Evolutionary conservation across 2,329 filamentous ascomycete genomes (phyloP), one percentile per base, ranked within the genome.

Genomic region (Diaporthe nobilis): DNA sequence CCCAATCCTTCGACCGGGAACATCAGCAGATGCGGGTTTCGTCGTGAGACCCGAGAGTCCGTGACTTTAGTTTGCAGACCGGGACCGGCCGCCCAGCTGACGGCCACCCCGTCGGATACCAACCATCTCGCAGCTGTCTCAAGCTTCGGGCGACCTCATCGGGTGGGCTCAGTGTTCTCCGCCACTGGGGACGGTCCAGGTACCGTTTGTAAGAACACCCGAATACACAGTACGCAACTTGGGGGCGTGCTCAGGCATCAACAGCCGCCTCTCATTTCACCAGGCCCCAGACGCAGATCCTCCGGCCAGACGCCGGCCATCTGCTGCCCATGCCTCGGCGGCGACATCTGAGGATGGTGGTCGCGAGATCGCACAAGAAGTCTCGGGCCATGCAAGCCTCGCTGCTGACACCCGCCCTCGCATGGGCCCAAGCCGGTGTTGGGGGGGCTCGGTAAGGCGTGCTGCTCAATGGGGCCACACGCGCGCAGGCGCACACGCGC

Each of bases 371-470:
- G 47, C n/a, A 68, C 70, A 58, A 72, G 9, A 60, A 9, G 70
- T 72, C 70, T 74, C 72, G 72, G 72, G 72, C 60, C 37, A 51
- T 44, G 44, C 49, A 74, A 70, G 49, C 72, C 72, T 49, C 49
- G 17, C 72, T 74, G 72, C 72, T 70, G 17, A 28, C 49, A 70
- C 28, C 72, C 61, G 72, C 31, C 37, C 39, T 47, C 51, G 51
- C 53, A 17, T 28, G 28, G 55, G 31, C n/a, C 31, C 47, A 47
- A 25, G 25, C 61, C 42, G 34, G 61, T 12, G 61, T 17, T 49
- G 39, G 61, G 28, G 17, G 17, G 39, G 47, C 65, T 68, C 65
- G 65, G 65, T 22, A 53, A 68, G 65, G 31, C 65, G 47, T 68
- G 65, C 47, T 68, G 39, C 25, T 53, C 49, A n/a, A 53, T 53